Evolutionary conservation across 345 rosid species (phyloP).

Genomic region (Eucalyptus sp.): DNA sequence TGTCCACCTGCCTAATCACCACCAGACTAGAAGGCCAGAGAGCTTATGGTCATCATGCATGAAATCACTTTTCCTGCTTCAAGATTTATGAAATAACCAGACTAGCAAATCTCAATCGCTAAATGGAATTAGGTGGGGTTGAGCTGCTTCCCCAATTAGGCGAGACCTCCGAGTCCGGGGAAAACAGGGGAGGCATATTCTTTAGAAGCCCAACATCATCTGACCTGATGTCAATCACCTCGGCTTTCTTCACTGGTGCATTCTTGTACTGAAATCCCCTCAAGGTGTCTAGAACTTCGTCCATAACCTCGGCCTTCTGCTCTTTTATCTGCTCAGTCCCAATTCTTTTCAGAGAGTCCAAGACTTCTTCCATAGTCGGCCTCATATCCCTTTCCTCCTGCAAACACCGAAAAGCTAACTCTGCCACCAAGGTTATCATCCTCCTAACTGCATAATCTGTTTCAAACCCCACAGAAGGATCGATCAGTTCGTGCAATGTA

Average conservation of each 20-base stretch:
- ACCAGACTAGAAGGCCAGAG: not conserved
- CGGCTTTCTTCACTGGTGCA: not conserved
- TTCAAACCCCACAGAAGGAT: slow-evolving; percentile 9
- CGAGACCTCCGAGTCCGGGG: not conserved
- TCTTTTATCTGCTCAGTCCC: not conserved
- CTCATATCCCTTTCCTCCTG: slow-evolving; percentile 15
- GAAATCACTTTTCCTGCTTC: not conserved
- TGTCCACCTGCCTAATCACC: not conserved
- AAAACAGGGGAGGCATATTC: not conserved
- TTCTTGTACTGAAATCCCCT: not conserved
- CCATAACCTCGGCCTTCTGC: not conserved
- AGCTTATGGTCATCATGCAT: not conserved
- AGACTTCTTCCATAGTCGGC: slow-evolving; percentile 12
- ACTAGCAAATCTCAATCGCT: not conserved
- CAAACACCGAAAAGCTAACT: slow-evolving; percentile 17
- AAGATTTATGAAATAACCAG: not conserved
- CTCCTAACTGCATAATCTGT: slow-evolving; percentile 2
- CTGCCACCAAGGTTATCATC: slow-evolving; percentile 4
- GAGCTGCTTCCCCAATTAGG: not conserved
- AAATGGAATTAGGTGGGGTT: not conserved
- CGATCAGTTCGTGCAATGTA: slow-evolving; percentile 3
- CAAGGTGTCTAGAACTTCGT: not conserved
- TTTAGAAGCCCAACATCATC: not conserved
- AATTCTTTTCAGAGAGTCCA: not conserved
- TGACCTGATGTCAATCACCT: slow-evolving; percentile 8